Base-by-base conservation (phyloP, 352 stramenopile species). In the Phytophthora citrophthora region DNA sequence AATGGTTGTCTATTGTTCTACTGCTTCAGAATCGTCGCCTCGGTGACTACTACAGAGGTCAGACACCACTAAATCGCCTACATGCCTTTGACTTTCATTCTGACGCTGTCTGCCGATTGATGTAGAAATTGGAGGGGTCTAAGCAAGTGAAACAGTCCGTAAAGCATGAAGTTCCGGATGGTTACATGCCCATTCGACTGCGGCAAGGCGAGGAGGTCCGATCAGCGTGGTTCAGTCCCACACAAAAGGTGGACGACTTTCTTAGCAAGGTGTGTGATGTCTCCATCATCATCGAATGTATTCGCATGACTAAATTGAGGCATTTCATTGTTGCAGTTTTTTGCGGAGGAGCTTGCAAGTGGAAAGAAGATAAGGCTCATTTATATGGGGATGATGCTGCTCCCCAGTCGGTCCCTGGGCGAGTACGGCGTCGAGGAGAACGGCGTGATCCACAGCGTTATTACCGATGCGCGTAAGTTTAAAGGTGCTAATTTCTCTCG, bases 381-480 rank as follows among this genome's bases (percentile, higher is more conserved):
- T 63, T 91, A 92, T 72, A 91, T 91, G 85, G 83, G 83, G 2
- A 91, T 94, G 83, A 66, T 94, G 47, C 66, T 94, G 15, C 66
- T 88, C 29, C 68, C 65, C 20, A 79, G 74, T 50, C 79, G 79
- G 11, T 77, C 71, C 0, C 89, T 94, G 79, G 81, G 83, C n/a
- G 81, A 90, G 53, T 94, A 90, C 48, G 77, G 83, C 40, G 90
- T 92, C 45, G 83, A 90, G 61, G 78, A 91, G 41, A 74, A 86
- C 47, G 79, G 83, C 5, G 83, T 94, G 15, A 89, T 94, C 52
- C 81, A 94, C 61, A 79, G 74, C 56, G 81, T 94, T 24, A 76
- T 94, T 68, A 91, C 81, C 1, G 76, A 90, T 53, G 75, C 77
- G 23, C 74, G 82, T 91, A 79, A 58, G 82, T 88, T 10, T 50